A percentile compares a stretch with the other conserved stretches of the same genome.
phyloP scores from a whole-genome alignment of 352 stramenopile species.

The Hyphochytrium catenoides region DNA sequence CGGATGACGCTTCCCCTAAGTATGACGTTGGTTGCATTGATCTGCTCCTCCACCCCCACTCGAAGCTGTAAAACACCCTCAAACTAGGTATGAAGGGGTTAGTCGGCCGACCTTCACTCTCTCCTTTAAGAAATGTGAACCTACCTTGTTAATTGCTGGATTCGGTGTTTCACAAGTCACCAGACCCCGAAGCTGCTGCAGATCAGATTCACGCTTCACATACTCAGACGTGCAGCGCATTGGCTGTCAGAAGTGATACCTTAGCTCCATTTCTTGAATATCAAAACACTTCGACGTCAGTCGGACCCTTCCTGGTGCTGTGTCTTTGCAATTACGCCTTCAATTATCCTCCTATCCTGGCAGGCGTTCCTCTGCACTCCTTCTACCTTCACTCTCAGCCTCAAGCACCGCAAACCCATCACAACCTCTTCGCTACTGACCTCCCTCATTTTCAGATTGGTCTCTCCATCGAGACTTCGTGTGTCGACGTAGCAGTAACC shows the following conservation, averaged over 20 bases:
- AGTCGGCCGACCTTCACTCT: conserved; percentile 27
- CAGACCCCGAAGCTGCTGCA: conserved; percentile 27
- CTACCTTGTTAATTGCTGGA: conserved; percentile 63
- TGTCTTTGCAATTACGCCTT: no score
- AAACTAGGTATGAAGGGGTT: no score
- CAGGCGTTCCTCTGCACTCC: conserved; percentile 31
- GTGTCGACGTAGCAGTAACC: conserved; percentile 71
- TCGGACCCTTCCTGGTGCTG: no score
- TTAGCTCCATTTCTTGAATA: no score
- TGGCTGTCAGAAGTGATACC: conserved; percentile 38
- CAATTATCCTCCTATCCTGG: conserved; percentile 29
- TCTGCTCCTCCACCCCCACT: no score
- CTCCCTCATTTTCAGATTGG: conserved; percentile 66
- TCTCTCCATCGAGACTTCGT: conserved; percentile 70
- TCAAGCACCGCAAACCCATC: no score
- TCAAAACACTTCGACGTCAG: no score
- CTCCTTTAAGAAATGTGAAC: conserved; percentile 39
- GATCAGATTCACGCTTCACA: no score
- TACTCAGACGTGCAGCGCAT: conserved; percentile 46
- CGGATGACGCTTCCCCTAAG: conserved; percentile 57
- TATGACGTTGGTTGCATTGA: conserved; percentile 61
- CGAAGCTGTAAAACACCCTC: no score
- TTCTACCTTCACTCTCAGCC: no score
- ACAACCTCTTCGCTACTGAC: conserved; percentile 18
- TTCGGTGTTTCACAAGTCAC: conserved; percentile 50